Percentiles rank a stretch among this genome's conserved stretches.
Conservation (phyloP, 2,329 filamentous ascomycete genomes). For the Aspergillus bombycis region DNA sequence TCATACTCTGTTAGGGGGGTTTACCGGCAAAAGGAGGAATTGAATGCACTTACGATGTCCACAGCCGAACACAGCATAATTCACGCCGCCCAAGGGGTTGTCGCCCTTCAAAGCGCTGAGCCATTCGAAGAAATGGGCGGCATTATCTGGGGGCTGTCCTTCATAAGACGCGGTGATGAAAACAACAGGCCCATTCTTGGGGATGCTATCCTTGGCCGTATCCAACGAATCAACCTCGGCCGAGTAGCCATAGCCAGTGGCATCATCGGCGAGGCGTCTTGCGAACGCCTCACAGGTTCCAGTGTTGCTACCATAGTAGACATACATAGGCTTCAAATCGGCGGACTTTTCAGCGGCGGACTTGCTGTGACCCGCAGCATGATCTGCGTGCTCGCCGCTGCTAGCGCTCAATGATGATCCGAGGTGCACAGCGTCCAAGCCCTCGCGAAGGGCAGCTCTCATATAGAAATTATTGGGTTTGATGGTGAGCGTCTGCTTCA, state of each 20-base stretch:
- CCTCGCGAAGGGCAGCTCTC: constrained; percentile 58
- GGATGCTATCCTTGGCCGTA: constrained; percentile 62
- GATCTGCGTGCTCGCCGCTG: constrained; percentile 12
- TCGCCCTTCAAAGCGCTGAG: constrained; percentile 57
- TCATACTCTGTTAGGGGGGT: background rate
- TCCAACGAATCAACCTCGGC: constrained; percentile 64
- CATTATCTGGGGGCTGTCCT: constrained; percentile 74
- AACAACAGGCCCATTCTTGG: constrained; percentile 63
- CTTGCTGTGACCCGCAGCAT: constrained; percentile 16
- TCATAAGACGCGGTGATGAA: constrained; percentile 75
- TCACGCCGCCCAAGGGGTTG: constrained; percentile 56
- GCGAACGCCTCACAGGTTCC: constrained; percentile 75
- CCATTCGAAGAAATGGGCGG: constrained; percentile 70
- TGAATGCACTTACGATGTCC: constrained; percentile 51
- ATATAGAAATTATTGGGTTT: constrained; percentile 63
- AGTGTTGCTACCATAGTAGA: constrained; percentile 74
- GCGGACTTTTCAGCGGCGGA: constrained; percentile 24
- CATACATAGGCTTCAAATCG: constrained; percentile 56
- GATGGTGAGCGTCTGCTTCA: constrained; percentile 45
- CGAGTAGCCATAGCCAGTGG: constrained; percentile 61
- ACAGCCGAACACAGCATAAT: constrained; percentile 72
- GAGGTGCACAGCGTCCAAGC: constrained; percentile 47
- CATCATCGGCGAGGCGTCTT: constrained; percentile 63
- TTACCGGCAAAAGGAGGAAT: too few species aligned
- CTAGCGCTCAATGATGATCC: constrained; percentile 39